Evolutionary conservation across 1,284 basidiomycete species (phyloP).

Genomic region (Apiotrichum laibachii): DNA sequence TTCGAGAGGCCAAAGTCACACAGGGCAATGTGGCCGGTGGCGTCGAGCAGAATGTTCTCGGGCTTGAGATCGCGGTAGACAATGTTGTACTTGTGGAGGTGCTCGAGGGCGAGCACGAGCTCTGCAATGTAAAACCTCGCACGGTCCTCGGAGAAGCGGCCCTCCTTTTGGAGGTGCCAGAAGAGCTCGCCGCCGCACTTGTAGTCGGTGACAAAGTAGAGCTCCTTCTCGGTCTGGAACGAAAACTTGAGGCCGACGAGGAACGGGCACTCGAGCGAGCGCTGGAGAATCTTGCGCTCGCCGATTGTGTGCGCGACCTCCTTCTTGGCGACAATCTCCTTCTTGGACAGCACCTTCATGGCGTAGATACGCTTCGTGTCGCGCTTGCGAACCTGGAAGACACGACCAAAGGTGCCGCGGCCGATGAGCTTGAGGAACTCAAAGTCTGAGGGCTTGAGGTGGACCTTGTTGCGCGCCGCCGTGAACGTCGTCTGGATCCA

Average conservation of each 20-base stretch:
- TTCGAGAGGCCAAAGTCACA: slow-evolving; percentile 98
- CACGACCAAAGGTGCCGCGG: slow-evolving; percentile 96
- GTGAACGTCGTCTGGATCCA: slow-evolving; percentile 93
- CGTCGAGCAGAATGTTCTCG: slow-evolving; percentile 94
- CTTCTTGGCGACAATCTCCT: slow-evolving; percentile 98
- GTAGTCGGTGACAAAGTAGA: slow-evolving; percentile 98
- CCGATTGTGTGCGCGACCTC: slow-evolving; percentile 99
- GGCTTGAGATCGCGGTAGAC: slow-evolving; percentile 96
- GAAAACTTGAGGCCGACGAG: slow-evolving; percentile 97
- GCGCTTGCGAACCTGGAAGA: slow-evolving; percentile 97
- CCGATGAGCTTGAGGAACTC: slow-evolving; percentile 99
- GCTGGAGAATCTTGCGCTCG: slow-evolving; percentile 96
- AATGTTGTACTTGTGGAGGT: slow-evolving; percentile 95
- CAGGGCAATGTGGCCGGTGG: slow-evolving; percentile 92
- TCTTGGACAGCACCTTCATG: slow-evolving; percentile 99
- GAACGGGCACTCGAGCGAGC: slow-evolving; percentile 92
- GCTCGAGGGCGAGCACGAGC: slow-evolving; percentile 87
- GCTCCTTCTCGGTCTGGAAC: slow-evolving; percentile 93
- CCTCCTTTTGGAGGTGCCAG: slow-evolving; percentile 95
- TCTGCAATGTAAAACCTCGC: slow-evolving; percentile 96
- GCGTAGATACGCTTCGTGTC: slow-evolving; percentile 99
- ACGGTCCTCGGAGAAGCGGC: slow-evolving; percentile 84
- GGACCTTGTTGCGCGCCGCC: slow-evolving; percentile 75
- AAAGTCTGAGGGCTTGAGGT: slow-evolving; percentile 86
- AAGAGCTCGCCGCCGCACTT: slow-evolving; percentile 98